phyloP scores from a whole-genome alignment of 148 eudicot genomes.

The Silene conica region DNA sequence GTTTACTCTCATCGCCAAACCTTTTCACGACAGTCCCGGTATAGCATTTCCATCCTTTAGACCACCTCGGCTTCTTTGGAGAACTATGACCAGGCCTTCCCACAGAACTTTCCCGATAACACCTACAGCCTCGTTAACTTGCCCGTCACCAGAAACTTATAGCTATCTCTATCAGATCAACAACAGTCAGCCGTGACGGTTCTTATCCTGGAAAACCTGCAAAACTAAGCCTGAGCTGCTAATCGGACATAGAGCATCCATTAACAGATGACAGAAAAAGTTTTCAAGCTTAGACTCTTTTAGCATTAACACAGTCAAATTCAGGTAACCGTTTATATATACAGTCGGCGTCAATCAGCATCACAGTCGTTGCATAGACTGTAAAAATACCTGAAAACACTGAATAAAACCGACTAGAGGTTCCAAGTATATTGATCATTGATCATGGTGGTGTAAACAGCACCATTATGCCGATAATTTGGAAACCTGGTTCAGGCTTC shows the following conservation, averaged over 20 bases:
- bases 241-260: constrained; percentile 44
- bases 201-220: too few relatives aligned
- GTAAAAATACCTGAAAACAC: constrained; percentile 52
- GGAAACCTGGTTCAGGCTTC: constrained; percentile 55
- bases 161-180: too few relatives aligned
- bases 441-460: constrained; percentile 32
- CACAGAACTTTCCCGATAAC: too few relatives aligned
- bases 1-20: too few relatives aligned
- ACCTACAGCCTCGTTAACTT: too few relatives aligned
- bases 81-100: too few relatives aligned
- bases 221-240: constrained; percentile 57
- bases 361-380: constrained; percentile 41
- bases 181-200: too few relatives aligned
- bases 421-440: constrained; percentile 37
- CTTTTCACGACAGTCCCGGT: too few relatives aligned
- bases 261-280: constrained; percentile 1
- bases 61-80: too few relatives aligned
- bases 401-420: constrained; percentile 43
- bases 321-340: constrained; percentile 52
- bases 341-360: constrained; percentile 63
- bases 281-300: constrained; percentile 54
- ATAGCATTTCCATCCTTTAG: too few relatives aligned
- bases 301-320: constrained; percentile 70
- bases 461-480: constrained; percentile 63
- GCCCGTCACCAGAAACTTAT: too few relatives aligned